A percentile compares a stretch with the other conserved stretches of the same genome.
phyloP scores from a whole-genome alignment of 306 rosid genomes.

The peach (Prunus persica) region DNA sequence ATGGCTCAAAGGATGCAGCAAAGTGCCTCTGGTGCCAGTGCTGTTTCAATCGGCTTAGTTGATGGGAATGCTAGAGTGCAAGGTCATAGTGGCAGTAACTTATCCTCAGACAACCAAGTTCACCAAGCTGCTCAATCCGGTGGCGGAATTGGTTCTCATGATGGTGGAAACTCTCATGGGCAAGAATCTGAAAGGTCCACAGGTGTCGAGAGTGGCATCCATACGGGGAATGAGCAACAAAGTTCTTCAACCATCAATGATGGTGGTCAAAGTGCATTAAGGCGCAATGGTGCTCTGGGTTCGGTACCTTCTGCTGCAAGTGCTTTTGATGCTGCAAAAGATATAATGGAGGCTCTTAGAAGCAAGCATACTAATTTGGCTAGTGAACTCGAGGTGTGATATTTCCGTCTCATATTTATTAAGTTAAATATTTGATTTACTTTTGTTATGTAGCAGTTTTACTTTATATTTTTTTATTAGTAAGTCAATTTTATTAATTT shows the following conservation, averaged over 20 bases:
- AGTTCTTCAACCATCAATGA: constrained; percentile 75
- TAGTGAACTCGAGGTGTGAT: constrained; percentile 85
- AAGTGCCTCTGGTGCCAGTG: constrained; percentile 50
- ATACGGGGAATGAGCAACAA: constrained; percentile 85
- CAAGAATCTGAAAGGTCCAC: constrained; percentile 93
- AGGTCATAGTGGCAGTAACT: constrained; percentile 60
- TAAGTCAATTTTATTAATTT: background rate
- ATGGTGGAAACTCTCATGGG: constrained; percentile 84
- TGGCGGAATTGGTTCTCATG: constrained; percentile 84
- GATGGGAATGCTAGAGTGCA: constrained; percentile 81
- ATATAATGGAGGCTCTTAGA: constrained; percentile 98
- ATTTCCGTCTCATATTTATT: constrained; percentile 16
- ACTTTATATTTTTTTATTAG: background rate
- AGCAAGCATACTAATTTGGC: constrained; percentile 98
- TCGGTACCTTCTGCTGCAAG: constrained; percentile 90
- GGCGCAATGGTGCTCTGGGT: constrained; percentile 90
- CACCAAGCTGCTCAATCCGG: constrained; percentile 76
- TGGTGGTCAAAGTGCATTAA: constrained; percentile 74
- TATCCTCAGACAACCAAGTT: constrained; percentile 67
- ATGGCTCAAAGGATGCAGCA: constrained; percentile 95
- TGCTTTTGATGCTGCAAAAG: constrained; percentile 99
- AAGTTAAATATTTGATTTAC: background rate
- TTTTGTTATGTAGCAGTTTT: background rate
- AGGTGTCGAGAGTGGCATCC: constrained; percentile 69
- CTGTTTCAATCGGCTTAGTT: constrained; percentile 69